Base-by-base conservation (phyloP, 495 filamentous ascomycete genomes). In the Hypoxylon crocopeplum region DNA sequence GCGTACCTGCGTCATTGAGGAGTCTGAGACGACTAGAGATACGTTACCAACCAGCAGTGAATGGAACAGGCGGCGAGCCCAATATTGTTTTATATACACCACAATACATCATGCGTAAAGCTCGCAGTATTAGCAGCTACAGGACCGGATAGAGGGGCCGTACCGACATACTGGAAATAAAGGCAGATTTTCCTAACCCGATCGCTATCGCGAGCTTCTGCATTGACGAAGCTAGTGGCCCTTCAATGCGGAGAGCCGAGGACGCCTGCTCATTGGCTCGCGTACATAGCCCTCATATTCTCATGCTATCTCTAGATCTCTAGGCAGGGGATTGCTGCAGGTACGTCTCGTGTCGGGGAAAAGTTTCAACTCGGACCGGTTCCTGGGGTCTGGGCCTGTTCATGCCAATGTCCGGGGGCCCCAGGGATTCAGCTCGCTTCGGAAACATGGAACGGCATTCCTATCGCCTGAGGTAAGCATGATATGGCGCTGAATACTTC, bases 321-420 rank as follows among this genome's bases (percentile, higher is more conserved):
- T n/a, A 32, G 22, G 39, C 56, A 61, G 57, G 56, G 62, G 56
- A 30, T 32, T 54, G 56, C 51, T 62, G 62, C 62, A 66, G 62
- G 62, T 66, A 66, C 62, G 47, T 60, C 51, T 57, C 44, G 56
- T 56, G 50, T 57, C 56, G 50, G 56, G 62, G 50, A 48, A 61
- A 65, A 60, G 62, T 65, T 65, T 66, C 57, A 57, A 66, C 56
- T 56, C 55, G 54, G 60, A 45, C 44, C 55, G 45, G 54, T 49
- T 64, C 42, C 60, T 50, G 44, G 49, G 48, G 54, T 32, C 59
- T 63, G 59, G 59, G 34, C 59, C 33, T 46, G 24, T 50, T 47
- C 30, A 52, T 37, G 51, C 53, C 47, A 63, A 30, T 49, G 37
- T 63, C 60, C 52, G 59, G 52, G 59, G 59, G 11, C 38, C 58